Evolutionary conservation across 2,329 filamentous ascomycete genomes (phyloP), one percentile per base, ranked within the genome.

Genomic region (Exophiala viscosa): DNA sequence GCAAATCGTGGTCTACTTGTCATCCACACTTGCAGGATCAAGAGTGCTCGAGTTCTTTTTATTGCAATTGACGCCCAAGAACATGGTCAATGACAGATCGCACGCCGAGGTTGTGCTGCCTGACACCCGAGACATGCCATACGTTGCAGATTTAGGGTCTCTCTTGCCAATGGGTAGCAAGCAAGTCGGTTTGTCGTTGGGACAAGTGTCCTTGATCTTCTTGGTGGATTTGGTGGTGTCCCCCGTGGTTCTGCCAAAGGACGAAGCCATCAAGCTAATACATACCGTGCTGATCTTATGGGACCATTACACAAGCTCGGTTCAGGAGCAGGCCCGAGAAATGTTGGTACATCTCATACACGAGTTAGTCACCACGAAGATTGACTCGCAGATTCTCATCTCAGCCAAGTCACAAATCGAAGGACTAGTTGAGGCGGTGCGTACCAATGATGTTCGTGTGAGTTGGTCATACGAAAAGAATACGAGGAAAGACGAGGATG

Each of bases 331-430:
- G 69, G 91, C 95, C 28, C 84, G 91, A 44, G 93, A 99, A 70
- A 96, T 99, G 91, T 81, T 99, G 13, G 91, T 99, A 1, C 93
- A 99, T 73, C 79, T 99, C 14, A 95, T 99, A 42, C 93, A 99
- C 64, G 93, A 97, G 68, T 78, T 97, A 5, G 90, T 99, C 34
- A 90, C 96, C 23, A 85, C 83, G 1, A 83, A 82, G 62, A 77
- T 86, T 41, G 84, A 95, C 54, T 87, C 95, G 50, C 83, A 89
- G 52, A 72, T 72, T 43, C 79, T 84, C 5, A 79, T 77, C 14
- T 82, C 84, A 2, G 83, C 83, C 46, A 90, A 88, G 65, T 79
- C 83, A 57, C 81, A 83, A 0, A 91, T 96, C 42, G 92, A 99
- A 68, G 84, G 90, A 53, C 82, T 97, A 50, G 88, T 96, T 38